phyloP scores from a whole-genome alignment of 2,329 filamentous ascomycete species.

The Aspergillus costaricaensis region DNA sequence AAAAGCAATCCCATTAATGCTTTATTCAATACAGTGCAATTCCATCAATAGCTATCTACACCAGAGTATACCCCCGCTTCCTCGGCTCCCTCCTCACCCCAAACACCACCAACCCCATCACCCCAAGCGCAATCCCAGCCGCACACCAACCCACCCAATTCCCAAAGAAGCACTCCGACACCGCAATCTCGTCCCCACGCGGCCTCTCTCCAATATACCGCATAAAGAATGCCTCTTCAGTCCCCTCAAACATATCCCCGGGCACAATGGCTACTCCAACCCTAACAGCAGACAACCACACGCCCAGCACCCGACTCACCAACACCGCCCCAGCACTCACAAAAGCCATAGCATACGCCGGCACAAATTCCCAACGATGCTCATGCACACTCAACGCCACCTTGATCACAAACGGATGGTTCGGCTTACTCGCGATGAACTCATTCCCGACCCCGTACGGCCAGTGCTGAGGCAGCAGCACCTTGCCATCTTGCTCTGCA shows the following conservation, averaged over 20 bases:
- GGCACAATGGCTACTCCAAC: not conserved
- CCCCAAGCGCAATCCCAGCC: not conserved
- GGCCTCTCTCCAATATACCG: not conserved
- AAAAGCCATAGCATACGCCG: not conserved
- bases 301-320: not conserved
- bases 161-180: not conserved
- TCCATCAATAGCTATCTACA: no score
- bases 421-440: not conserved
- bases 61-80: not conserved
- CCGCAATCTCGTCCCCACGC: not conserved
- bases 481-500: not conserved
- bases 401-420: slow-evolving; percentile 4
- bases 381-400: not conserved
- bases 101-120: not conserved
- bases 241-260: not conserved
- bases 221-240: not conserved
- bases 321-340: not conserved
- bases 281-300: not conserved
- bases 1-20: not conserved
- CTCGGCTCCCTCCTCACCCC: not conserved
- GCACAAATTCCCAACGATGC: not conserved
- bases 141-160: not conserved
- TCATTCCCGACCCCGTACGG: not conserved
- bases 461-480: not conserved
- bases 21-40: not conserved